Percentiles rank a stretch among this genome's conserved stretches.
Evolutionary conservation across 257 asterid genomes (phyloP).

Genomic region (Ophiorrhiza pumila): DNA sequence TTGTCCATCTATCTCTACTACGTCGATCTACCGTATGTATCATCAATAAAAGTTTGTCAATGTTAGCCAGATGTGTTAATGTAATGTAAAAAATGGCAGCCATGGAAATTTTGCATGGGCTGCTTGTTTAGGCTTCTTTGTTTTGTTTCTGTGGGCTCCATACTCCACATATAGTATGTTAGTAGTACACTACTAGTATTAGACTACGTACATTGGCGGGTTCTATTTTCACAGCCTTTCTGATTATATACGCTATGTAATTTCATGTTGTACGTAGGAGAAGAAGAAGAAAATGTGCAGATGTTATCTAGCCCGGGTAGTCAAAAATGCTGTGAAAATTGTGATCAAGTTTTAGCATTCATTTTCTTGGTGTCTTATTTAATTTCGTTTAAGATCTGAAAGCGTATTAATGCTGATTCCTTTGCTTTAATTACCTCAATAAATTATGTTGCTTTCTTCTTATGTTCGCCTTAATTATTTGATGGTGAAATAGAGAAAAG

Average conservation of each 20-base stretch:
- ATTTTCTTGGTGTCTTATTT: not conserved
- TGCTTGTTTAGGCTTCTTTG: not conserved
- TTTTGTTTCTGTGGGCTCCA: not conserved
- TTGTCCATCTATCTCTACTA: not conserved
- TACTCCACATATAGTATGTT: not conserved
- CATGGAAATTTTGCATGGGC: not conserved
- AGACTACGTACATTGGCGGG: slow-evolving; percentile 14
- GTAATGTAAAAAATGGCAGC: slow-evolving; percentile 3
- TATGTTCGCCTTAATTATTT: too few relatives aligned
- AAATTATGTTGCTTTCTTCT: too few relatives aligned
- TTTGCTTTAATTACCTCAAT: not conserved
- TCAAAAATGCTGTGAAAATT: slow-evolving; percentile 79
- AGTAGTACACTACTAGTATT: not conserved
- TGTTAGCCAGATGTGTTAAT: not conserved
- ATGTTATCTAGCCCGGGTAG: slow-evolving; percentile 19
- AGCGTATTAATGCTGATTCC: too few relatives aligned
- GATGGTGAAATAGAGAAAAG: too few relatives aligned
- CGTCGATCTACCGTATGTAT: not conserved
- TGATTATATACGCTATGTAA: slow-evolving; percentile 13
- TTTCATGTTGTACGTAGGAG: not conserved
- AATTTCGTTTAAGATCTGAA: not conserved
- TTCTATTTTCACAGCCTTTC: slow-evolving; percentile 76
- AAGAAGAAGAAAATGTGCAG: not conserved
- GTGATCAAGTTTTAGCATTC: slow-evolving; percentile 35
- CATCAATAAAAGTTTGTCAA: not conserved